Evolutionary conservation across 2,329 filamentous ascomycete genomes (phyloP).

Genomic region (Pseudocercospora fuligena): DNA sequence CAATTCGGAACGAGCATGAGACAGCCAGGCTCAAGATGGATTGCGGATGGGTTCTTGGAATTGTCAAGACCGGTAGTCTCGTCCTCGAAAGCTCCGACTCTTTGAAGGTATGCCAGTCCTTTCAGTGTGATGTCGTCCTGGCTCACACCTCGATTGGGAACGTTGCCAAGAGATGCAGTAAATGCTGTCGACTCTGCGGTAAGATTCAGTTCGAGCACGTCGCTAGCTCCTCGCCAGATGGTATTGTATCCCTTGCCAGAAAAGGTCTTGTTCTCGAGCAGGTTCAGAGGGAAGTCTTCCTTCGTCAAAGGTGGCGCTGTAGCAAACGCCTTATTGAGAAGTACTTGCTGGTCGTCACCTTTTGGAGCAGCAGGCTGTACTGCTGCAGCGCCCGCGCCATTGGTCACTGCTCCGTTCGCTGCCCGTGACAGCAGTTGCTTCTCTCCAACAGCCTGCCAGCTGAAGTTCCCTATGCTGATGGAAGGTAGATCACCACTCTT

Average conservation of each 20-base stretch:
- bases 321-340: not conserved
- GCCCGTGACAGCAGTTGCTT: not conserved
- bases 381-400: not conserved
- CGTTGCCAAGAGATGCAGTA: not conserved
- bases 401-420: not conserved
- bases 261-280: not conserved
- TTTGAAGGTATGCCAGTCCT: not conserved
- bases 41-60: not conserved
- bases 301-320: not conserved
- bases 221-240: not conserved
- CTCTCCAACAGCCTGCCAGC: not conserved
- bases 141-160: not conserved
- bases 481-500: not conserved
- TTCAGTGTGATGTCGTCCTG: not conserved
- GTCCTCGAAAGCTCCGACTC: not conserved
- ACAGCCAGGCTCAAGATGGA: not conserved
- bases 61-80: not conserved
- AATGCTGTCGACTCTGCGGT: not conserved
- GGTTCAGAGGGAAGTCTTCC: not conserved
- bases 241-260: not conserved
- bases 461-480: not conserved
- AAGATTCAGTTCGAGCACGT: not conserved
- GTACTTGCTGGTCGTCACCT: not conserved
- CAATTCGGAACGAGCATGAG: not conserved
- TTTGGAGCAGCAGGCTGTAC: not conserved